A percentile compares a stretch with the other conserved stretches of the same genome.
phyloP scores from a whole-genome alignment of 2,329 filamentous ascomycete genomes.

The Diaporthe eres region DNA sequence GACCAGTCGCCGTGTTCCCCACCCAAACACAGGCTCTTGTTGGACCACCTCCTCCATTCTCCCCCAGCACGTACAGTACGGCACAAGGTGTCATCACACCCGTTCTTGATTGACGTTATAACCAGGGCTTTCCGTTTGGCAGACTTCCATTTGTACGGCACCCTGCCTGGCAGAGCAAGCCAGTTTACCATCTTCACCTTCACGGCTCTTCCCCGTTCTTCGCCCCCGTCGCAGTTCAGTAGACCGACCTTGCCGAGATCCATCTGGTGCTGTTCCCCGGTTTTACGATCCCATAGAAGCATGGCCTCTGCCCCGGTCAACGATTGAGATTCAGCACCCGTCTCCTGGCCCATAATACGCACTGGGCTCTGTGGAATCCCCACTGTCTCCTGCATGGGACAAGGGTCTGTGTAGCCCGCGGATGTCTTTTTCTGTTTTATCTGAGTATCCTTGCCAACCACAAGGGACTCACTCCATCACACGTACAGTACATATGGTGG shows the following conservation, averaged over 20 bases:
- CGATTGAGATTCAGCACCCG: constrained; percentile 27
- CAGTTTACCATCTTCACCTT: neutral
- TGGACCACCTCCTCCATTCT: constrained; percentile 28
- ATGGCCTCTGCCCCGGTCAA: constrained; percentile 26
- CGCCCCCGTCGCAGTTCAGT: constrained; percentile 27
- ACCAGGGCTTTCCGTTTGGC: constrained; percentile 27
- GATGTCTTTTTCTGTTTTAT: constrained; percentile 37
- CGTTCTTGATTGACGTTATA: constrained; percentile 33
- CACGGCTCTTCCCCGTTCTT: constrained; percentile 15
- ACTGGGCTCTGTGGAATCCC: constrained; percentile 37
- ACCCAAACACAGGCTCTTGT: constrained; percentile 34
- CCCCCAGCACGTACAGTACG: constrained; percentile 31
- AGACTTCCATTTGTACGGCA: constrained; percentile 27
- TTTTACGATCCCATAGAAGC: constrained; percentile 21
- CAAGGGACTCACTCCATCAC: constrained; percentile 36
- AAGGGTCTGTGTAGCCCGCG: constrained; percentile 39
- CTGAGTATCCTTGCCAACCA: constrained; percentile 37
- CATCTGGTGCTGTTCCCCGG: constrained; percentile 8
- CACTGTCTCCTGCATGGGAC: constrained; percentile 40
- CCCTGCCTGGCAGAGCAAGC: constrained; percentile 23
- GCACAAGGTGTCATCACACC: constrained; percentile 35
- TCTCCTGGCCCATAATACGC: constrained; percentile 32
- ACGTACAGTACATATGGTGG: constrained; percentile 38
- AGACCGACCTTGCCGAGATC: constrained; percentile 31
- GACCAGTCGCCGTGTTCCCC: constrained; percentile 38